phyloP scores from a whole-genome alignment of 164 flowering plant genomes.

The Piper longum region DNA sequence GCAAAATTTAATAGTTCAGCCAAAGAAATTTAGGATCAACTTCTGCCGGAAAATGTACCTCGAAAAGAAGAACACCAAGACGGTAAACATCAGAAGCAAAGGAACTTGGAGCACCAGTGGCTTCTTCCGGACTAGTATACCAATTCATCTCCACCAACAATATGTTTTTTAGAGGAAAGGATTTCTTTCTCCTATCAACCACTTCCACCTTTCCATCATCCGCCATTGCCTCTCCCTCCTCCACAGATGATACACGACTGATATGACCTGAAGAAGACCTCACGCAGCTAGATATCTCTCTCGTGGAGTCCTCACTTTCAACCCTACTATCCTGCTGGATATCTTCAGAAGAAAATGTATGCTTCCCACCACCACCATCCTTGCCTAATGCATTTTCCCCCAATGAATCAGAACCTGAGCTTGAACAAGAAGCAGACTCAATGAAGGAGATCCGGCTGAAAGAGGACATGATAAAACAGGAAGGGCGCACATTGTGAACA shows the following conservation, averaged over 20 bases:
- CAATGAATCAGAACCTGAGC: constrained; percentile 66
- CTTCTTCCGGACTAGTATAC: constrained; percentile 94
- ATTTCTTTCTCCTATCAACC: constrained; percentile 16
- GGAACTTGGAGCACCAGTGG: constrained; percentile 47
- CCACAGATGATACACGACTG: constrained; percentile 16
- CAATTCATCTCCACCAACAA: constrained; percentile 67
- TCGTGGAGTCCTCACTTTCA: constrained; percentile 14
- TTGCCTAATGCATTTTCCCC: constrained; percentile 38
- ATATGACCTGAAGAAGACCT: constrained; percentile 29
- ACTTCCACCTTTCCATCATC: constrained; percentile 4
- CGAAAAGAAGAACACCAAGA: constrained; percentile 89
- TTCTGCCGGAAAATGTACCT: constrained; percentile 27
- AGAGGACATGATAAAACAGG: constrained; percentile 90
- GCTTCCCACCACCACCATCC: constrained; percentile 16
- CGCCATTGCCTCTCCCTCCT: constrained; percentile 18
- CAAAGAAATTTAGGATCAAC: background rate
- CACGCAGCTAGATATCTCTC: constrained; percentile 25
- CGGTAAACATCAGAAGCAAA: constrained; percentile 82
- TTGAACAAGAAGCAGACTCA: constrained; percentile 90
- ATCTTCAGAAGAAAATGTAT: constrained; percentile 11
- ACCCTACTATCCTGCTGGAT: constrained; percentile 10
- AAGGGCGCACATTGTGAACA: constrained; percentile 84
- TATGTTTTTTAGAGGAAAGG: constrained; percentile 66
- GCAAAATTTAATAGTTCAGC: background rate
- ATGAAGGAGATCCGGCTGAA: constrained; percentile 80